phyloP scores from a whole-genome alignment of 345 rosid species.

The Lumnitzera littorea region DNA sequence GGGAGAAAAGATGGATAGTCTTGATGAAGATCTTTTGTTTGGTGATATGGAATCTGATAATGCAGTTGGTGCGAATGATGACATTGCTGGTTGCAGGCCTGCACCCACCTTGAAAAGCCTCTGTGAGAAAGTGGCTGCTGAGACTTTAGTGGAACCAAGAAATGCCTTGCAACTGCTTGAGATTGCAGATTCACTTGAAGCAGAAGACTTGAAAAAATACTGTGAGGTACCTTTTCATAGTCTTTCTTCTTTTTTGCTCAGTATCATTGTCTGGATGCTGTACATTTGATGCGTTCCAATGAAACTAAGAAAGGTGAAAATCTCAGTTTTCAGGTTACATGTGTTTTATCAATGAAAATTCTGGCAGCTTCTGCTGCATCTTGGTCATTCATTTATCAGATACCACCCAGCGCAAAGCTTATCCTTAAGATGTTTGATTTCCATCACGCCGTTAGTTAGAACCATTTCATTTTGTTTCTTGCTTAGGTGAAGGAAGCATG shows the following conservation, averaged over 20 bases:
- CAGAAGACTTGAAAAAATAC: constrained; percentile 71
- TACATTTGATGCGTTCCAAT: no score
- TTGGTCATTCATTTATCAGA: background rate
- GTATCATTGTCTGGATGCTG: background rate
- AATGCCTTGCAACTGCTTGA: constrained; percentile 86
- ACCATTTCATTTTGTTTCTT: no score
- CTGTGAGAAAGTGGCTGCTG: constrained; percentile 91
- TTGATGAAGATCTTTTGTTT: constrained; percentile 59
- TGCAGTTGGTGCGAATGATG: constrained; percentile 18
- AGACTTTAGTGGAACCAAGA: constrained; percentile 81
- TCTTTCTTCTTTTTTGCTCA: background rate
- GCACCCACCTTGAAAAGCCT: constrained; percentile 75
- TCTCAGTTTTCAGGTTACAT: no score
- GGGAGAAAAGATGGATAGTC: constrained; percentile 36
- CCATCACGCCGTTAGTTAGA: no score
- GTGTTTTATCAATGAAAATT: no score
- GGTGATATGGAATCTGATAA: constrained; percentile 33
- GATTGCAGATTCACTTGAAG: constrained; percentile 91
- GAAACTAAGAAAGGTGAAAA: no score
- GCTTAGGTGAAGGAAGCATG: no score
- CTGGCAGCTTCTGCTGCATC: background rate
- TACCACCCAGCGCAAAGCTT: no score
- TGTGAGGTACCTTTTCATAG: constrained; percentile 54
- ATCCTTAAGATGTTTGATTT: no score
- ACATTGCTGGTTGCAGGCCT: constrained; percentile 17